A percentile compares a stretch with the other conserved stretches of the same genome.
Conservation (phyloP, 495 filamentous ascomycete genomes). For the Hypoxylon subgilvum region DNA sequence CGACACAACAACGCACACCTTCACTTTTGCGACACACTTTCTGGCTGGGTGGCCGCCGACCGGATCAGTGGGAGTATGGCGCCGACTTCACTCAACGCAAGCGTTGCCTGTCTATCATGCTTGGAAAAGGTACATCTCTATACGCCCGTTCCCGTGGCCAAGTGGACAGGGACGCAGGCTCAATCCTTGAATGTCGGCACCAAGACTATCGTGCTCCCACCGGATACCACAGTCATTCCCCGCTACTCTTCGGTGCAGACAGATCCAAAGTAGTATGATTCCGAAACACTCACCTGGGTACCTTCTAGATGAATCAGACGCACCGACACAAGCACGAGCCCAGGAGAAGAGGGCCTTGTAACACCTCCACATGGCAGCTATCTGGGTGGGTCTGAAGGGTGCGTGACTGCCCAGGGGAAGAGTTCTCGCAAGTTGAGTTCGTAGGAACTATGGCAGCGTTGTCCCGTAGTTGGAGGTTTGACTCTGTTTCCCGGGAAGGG, state of each 20-base stretch:
- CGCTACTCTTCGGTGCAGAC: constrained; percentile 33
- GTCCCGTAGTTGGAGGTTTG: no score
- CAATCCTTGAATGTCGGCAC: constrained; percentile 23
- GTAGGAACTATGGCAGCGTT: no score
- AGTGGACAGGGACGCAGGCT: constrained; percentile 42
- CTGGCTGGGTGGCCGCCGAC: no score
- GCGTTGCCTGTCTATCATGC: constrained; percentile 57
- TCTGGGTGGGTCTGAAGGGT: no score
- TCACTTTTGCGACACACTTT: constrained; percentile 56
- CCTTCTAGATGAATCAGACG: no score
- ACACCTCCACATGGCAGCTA: no score
- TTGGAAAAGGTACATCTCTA: constrained; percentile 61
- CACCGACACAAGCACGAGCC: no score
- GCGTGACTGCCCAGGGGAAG: no score
- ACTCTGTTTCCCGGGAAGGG: no score
- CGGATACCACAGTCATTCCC: constrained; percentile 22
- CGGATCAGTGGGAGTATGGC: no score
- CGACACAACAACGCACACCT: constrained; percentile 60
- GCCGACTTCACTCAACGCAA: constrained; percentile 43
- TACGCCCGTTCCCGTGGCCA: constrained; percentile 50
- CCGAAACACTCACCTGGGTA: constrained; percentile 41
- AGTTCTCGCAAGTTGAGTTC: no score
- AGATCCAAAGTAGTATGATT: constrained; percentile 36
- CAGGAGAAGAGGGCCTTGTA: no score
- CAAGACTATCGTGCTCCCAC: constrained; percentile 25